Percentiles rank a stretch among this genome's conserved stretches.
Conservation (phyloP, 305 asterid species). For the Fraxinus ornus region DNA sequence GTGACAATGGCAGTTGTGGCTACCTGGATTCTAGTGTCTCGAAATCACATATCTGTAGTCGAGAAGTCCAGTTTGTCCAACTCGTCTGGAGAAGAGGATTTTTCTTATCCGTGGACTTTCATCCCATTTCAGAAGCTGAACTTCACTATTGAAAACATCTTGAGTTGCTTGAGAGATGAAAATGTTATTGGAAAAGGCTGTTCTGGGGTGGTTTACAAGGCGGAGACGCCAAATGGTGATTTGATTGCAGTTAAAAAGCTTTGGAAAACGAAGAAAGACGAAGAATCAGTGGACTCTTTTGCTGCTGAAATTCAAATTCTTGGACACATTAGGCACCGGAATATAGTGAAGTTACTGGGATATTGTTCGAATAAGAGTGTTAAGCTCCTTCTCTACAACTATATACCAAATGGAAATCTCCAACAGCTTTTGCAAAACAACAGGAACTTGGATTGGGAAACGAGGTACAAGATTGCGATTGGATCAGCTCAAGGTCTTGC, state of each 20-base stretch:
- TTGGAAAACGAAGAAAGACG: conserved; percentile 77
- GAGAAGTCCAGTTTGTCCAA: conserved; percentile 40
- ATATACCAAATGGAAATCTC: conserved; percentile 78
- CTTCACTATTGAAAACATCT: conserved; percentile 62
- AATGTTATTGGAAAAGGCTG: conserved; percentile 83
- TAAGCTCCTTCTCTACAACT: conserved; percentile 84
- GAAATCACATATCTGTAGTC: conserved; percentile 40
- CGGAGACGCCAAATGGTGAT: conserved; percentile 78
- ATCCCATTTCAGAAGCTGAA: conserved; percentile 83
- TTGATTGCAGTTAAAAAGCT: conserved; percentile 86
- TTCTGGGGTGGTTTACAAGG: conserved; percentile 84
- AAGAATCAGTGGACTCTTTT: conserved; percentile 64
- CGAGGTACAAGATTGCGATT: conserved; percentile 80
- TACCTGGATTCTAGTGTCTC: conserved; percentile 50
- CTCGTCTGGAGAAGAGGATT: conserved; percentile 54
- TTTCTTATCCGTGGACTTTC: conserved; percentile 86
- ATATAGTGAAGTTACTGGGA: conserved; percentile 80
- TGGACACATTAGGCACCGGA: conserved; percentile 91
- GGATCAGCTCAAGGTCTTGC: conserved; percentile 96
- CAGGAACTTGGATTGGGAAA: conserved; percentile 87
- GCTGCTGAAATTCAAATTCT: conserved; percentile 96
- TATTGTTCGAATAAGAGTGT: conserved; percentile 80
- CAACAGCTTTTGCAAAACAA: conserved; percentile 70
- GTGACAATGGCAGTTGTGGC: conserved; percentile 45
- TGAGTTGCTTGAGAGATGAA: conserved; percentile 74